These are phyloP conservation scores for Aspergillus melleus DNA, from an alignment of 2,329 filamentous ascomycete genomes.

Conservation along the genomic window DNA sequence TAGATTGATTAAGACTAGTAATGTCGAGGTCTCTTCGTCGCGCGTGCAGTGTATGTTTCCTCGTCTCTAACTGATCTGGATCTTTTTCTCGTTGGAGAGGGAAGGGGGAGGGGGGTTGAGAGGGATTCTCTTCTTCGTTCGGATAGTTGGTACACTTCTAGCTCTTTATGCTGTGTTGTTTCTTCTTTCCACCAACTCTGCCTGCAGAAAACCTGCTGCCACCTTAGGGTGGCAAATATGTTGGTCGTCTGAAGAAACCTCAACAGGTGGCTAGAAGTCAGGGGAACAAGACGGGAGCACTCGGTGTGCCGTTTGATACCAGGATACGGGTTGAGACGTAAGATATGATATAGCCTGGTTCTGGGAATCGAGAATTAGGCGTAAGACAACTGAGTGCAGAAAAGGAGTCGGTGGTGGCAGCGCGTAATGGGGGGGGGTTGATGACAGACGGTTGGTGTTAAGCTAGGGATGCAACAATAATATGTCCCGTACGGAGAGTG, in stretches of 20 bases:
- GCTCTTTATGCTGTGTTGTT: background rate
- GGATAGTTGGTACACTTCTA: background rate
- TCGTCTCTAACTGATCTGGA: background rate
- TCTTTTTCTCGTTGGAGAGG: background rate
- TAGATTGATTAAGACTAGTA: background rate
- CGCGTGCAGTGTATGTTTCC: background rate
- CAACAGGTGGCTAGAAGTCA: slow-evolving; percentile 4
- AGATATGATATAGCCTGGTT: background rate
- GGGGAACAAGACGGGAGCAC: background rate
- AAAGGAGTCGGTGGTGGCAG: slow-evolving; percentile 10
- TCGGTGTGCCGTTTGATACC: background rate
- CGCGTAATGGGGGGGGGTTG: background rate
- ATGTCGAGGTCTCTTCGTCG: background rate
- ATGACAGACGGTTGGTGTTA: slow-evolving; percentile 11
- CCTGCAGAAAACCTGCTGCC: slow-evolving; percentile 14
- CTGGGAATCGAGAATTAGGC: background rate
- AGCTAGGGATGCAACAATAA: slow-evolving; percentile 16
- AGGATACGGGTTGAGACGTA: background rate
- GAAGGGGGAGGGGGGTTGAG: no score
- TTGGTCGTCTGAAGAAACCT: slow-evolving; percentile 1
- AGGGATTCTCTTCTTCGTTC: background rate
- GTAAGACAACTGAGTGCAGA: background rate
- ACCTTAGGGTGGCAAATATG: slow-evolving; percentile 15
- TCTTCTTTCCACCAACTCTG: slow-evolving; percentile 2
- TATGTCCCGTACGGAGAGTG: slow-evolving; percentile 1